Conservation (phyloP, 768 basidiomycete species). For the Leccinum subtestaceum region DNA sequence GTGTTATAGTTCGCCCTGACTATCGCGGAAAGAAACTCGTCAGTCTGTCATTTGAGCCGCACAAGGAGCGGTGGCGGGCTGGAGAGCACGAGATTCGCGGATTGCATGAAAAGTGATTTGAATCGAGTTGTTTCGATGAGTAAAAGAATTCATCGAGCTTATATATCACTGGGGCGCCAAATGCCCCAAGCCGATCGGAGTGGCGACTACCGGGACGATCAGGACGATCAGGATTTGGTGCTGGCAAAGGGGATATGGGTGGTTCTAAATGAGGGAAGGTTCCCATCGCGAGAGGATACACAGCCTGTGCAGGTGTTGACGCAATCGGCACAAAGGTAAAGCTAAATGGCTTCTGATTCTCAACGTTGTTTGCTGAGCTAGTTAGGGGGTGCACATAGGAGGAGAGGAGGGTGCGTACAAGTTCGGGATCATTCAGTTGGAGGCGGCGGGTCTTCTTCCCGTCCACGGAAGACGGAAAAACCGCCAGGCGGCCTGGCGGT, state of each 20-base stretch:
- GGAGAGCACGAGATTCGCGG: too few relatives aligned
- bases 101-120: background rate
- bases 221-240: conserved; percentile 31
- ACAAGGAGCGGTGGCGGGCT: too few relatives aligned
- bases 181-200: conserved; percentile 29
- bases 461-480: conserved; percentile 51
- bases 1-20: too few relatives aligned
- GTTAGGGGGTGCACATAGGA: conserved; percentile 36
- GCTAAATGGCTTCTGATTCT: conserved; percentile 54
- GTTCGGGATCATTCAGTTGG: conserved; percentile 52
- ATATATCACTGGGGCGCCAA: conserved; percentile 22
- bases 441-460: conserved; percentile 43
- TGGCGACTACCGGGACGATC: conserved; percentile 35
- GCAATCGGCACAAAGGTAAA: conserved; percentile 52
- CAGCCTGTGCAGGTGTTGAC: conserved; percentile 47
- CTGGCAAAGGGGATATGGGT: conserved; percentile 35
- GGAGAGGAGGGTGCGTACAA: conserved; percentile 46
- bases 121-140: too few relatives aligned
- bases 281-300: conserved; percentile 38
- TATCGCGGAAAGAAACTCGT: too few relatives aligned
- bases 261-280: conserved; percentile 35
- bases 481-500: conserved; percentile 26
- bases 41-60: too few relatives aligned
- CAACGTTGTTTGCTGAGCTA: conserved; percentile 47
- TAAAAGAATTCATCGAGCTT: too few relatives aligned